Evolutionary conservation across 306 rosid species (phyloP).

Genomic region (Rosa persica): DNA sequence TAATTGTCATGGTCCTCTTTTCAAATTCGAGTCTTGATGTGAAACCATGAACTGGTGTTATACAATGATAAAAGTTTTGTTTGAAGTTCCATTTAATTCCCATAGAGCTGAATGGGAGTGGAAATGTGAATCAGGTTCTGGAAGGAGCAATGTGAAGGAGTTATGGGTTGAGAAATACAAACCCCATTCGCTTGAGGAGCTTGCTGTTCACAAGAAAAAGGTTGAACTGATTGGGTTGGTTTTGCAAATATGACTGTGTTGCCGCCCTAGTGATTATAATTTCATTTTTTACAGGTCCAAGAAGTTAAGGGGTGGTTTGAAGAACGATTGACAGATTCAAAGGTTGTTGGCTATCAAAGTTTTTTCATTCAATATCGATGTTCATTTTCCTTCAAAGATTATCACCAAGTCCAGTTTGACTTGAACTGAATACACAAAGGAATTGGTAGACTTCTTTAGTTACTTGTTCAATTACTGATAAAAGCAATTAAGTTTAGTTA

Average conservation of each 20-base stretch:
- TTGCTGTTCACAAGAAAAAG: conserved; percentile 92
- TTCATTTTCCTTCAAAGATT: background rate
- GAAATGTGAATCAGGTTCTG: conserved; percentile 45
- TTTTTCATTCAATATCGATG: background rate
- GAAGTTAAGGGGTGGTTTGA: conserved; percentile 81
- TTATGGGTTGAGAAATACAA: conserved; percentile 84
- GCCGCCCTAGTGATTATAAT: conserved; percentile 9
- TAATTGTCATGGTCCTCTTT: background rate
- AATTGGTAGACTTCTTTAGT: background rate
- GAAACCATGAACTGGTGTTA: background rate
- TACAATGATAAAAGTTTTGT: background rate
- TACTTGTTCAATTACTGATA: background rate
- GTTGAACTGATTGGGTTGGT: conserved; percentile 34
- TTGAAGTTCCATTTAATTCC: background rate
- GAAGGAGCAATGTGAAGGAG: conserved; percentile 40
- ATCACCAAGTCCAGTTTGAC: background rate
- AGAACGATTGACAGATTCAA: conserved; percentile 60
- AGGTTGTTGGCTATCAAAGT: conserved; percentile 46
- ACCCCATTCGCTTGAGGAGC: conserved; percentile 72
- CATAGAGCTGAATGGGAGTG: conserved; percentile 24
- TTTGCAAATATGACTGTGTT: conserved; percentile 17
- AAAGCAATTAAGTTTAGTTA: background rate
- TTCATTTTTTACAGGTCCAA: conserved; percentile 53
- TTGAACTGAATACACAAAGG: background rate
- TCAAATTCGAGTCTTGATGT: background rate